Conservation (phyloP, 2,329 filamentous ascomycete genomes). For the Diaporthe sp. region DNA sequence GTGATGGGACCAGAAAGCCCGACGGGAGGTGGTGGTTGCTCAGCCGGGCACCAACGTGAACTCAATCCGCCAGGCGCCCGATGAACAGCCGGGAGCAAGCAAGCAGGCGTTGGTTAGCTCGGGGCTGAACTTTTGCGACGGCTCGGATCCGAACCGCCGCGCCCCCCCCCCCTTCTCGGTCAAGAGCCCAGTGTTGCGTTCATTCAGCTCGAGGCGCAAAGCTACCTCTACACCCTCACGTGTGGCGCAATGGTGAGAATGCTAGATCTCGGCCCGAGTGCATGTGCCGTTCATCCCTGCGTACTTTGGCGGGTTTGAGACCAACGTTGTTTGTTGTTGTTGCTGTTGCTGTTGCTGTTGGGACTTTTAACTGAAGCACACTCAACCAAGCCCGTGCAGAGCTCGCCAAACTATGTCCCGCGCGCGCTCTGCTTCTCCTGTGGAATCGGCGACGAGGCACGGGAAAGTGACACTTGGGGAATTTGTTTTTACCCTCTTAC, state of each 20-base stretch:
- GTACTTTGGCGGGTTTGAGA: background rate
- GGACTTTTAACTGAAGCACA: conserved; percentile 9
- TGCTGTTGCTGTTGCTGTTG: background rate
- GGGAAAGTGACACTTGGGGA: background rate
- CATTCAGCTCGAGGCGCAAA: background rate
- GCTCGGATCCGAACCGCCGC: conserved; percentile 15
- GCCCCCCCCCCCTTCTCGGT: background rate
- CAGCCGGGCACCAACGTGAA: background rate
- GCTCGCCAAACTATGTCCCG: background rate
- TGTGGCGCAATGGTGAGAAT: conserved; percentile 2
- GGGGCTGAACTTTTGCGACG: background rate
- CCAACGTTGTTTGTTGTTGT: background rate
- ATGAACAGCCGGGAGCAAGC: background rate
- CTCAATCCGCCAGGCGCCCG: background rate
- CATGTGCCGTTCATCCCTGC: conserved; percentile 16
- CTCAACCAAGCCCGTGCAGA: background rate
- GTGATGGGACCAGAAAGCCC: background rate
- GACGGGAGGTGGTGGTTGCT: background rate
- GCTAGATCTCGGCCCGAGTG: background rate
- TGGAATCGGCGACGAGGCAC: background rate
- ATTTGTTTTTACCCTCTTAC: background rate
- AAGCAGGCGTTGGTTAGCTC: background rate
- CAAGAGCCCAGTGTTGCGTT: background rate
- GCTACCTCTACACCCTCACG: conserved; percentile 18
- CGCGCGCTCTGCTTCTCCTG: background rate